Percentiles rank a stretch among this genome's conserved stretches.
These are phyloP conservation scores for Kwoniella dejecticola DNA, from an alignment of 768 basidiomycete species.

Conservation along the genomic window DNA sequence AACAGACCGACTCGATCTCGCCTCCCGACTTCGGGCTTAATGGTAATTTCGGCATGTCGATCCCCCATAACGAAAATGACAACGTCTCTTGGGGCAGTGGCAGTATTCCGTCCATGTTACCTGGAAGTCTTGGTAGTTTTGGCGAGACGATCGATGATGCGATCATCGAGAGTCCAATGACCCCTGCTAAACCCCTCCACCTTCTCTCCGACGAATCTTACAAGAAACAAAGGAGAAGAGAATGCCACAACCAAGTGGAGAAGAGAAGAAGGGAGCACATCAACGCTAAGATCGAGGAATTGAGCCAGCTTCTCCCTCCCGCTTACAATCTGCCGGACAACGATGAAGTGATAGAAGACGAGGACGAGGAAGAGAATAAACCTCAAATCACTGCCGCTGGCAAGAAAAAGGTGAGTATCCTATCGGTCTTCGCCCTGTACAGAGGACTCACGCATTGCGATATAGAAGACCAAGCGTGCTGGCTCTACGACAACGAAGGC, in stretches of 20 bases:
- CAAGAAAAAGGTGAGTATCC: conserved; percentile 31
- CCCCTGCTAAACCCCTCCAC: conserved; percentile 27
- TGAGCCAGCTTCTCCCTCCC: conserved; percentile 33
- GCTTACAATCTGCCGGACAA: conserved; percentile 28
- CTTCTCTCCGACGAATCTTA: conserved; percentile 23
- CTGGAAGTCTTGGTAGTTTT: conserved; percentile 35
- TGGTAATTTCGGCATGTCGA: conserved; percentile 23
- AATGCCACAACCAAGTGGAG: conserved; percentile 50
- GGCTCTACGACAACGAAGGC: conserved; percentile 28
- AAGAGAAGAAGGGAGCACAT: conserved; percentile 48
- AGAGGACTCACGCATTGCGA: background rate
- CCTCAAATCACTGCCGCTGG: conserved; percentile 12
- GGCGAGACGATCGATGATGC: conserved; percentile 21
- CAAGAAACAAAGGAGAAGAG: conserved; percentile 42
- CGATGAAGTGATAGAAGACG: conserved; percentile 33
- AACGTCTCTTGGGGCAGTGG: conserved; percentile 15
- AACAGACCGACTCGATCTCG: conserved; percentile 28
- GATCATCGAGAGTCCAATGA: conserved; percentile 40
- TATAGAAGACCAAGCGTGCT: conserved; percentile 36
- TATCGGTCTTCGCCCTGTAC: too few species aligned
- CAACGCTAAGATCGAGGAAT: conserved; percentile 48
- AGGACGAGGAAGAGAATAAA: conserved; percentile 26
- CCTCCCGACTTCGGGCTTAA: conserved; percentile 21
- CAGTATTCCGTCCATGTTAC: conserved; percentile 24
- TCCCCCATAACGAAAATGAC: conserved; percentile 15